Evolutionary conservation across 2,329 filamentous ascomycete genomes (phyloP), one percentile per base, ranked within the genome.

Genomic region (Talaromyces rugulosus): DNA sequence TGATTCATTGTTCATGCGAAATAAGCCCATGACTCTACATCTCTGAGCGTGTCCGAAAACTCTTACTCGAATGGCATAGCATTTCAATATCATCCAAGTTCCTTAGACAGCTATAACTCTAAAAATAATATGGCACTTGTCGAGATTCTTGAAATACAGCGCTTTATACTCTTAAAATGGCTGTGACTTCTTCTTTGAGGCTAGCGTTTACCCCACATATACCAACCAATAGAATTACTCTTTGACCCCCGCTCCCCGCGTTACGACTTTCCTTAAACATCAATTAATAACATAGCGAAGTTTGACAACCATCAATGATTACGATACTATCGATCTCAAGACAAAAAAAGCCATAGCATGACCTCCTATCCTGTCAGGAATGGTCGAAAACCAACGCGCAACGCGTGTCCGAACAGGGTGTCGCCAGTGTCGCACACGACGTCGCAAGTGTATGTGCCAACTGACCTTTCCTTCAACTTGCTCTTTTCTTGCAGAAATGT

Each of bases 351-450:
- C 5, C 36, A 40, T 40, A 14, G 7, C 14, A 14, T 40, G 36
- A 40, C 14, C 11, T 36, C 34, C 34, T 36, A 6, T 40, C 36
- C 14, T 40, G 16, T 40, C 36, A n/a, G 36, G 1, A 40, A 40
- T 40, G 36, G 36, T 7, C 12, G 36, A 40, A n/a, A 40, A 40
- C 16, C 28, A 54, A 23, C 61, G 64, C 44, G 62, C 65, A 8
- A 69, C 63, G 5, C 60, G 66, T 58, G 72, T 69, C 34, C 66
- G 80, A 58, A 80, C 80, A 1, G 80, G 81, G 14, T 83, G 80
- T 68, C 71, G 81, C 65, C 80, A 79, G 59, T 83, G 81, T 72
- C 78, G 81, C 34, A 72, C 77, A 34, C 78, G 81, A 55, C 71
- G 81, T 54, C 75, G 80, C 34, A 83, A 83, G 30, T 59, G 57